Conservation (phyloP, 306 rosid genomes). For the Trifolium dubium region DNA sequence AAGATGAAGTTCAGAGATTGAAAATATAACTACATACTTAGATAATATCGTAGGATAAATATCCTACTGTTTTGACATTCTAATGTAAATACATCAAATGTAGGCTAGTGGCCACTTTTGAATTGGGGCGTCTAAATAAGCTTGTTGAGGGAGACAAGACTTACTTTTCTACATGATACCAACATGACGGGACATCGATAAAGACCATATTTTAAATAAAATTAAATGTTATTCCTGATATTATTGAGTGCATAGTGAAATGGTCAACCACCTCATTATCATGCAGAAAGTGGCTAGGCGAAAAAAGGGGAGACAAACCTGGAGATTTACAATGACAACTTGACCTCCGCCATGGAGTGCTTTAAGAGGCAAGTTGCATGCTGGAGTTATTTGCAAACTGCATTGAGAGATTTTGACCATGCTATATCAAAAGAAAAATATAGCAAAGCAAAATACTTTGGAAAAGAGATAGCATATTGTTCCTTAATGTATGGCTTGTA, state of each 20-base stretch:
- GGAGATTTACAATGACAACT: conserved; percentile 94
- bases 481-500: neutral
- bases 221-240: conserved; percentile 16
- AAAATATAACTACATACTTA: conserved; percentile 27
- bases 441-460: conserved; percentile 27
- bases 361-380: conserved; percentile 95
- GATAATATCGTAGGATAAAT: conserved; percentile 22
- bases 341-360: conserved; percentile 95
- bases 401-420: conserved; percentile 46
- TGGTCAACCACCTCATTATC: conserved; percentile 29
- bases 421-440: conserved; percentile 33
- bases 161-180: neutral
- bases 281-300: conserved; percentile 7
- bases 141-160: neutral
- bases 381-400: conserved; percentile 99
- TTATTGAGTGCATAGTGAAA: conserved; percentile 13
- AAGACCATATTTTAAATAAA: conserved; percentile 16
- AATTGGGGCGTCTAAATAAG: neutral
- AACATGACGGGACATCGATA: neutral
- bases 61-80: conserved; percentile 10
- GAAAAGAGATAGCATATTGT: conserved; percentile 15
- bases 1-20: conserved; percentile 18
- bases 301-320: conserved; percentile 56
- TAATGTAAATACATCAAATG: conserved; percentile 13
- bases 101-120: neutral